Evolutionary conservation across 2,329 filamentous ascomycete genomes (phyloP).

Genomic region (Fusarium buxicola): DNA sequence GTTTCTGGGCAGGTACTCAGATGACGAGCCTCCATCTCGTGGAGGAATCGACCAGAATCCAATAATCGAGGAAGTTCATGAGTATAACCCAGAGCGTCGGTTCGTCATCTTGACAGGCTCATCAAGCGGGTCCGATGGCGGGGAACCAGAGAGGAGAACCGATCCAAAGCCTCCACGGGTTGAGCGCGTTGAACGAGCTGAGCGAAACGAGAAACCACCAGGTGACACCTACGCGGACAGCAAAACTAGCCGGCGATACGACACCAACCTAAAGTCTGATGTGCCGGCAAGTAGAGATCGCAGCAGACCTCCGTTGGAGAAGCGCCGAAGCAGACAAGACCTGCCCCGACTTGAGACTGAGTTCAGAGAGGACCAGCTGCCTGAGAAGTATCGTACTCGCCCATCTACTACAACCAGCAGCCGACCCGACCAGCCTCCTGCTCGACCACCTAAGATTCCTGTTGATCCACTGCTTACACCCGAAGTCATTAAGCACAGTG

Average conservation of each 20-base stretch:
- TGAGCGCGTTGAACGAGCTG: slow-evolving; percentile 27
- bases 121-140: slow-evolving; percentile 40
- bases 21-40: slow-evolving; percentile 69
- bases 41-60: slow-evolving; percentile 77
- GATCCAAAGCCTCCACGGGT: slow-evolving; percentile 21
- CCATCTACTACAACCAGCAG: slow-evolving; percentile 51
- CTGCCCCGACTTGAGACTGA: slow-evolving; percentile 61
- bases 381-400: slow-evolving; percentile 51
- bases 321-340: slow-evolving; percentile 52
- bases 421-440: slow-evolving; percentile 48
- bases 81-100: slow-evolving; percentile 71
- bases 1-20: slow-evolving; percentile 43
- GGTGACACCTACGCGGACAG: slow-evolving; percentile 23
- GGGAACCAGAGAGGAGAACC: slow-evolving; percentile 42
- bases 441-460: slow-evolving; percentile 43
- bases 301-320: slow-evolving; percentile 42
- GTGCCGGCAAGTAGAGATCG: slow-evolving; percentile 28
- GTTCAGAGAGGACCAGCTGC: slow-evolving; percentile 42
- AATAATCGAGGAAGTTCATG: slow-evolving; percentile 72
- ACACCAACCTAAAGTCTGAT: slow-evolving; percentile 35
- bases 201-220: slow-evolving; percentile 25
- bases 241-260: slow-evolving; percentile 26
- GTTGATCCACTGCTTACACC: slow-evolving; percentile 56
- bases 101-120: slow-evolving; percentile 68
- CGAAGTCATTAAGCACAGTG: slow-evolving; percentile 55